A percentile compares a stretch with the other conserved stretches of the same genome.
Conservation (phyloP, 495 filamentous ascomycete species). For the Talaromyces proteolyticus region DNA sequence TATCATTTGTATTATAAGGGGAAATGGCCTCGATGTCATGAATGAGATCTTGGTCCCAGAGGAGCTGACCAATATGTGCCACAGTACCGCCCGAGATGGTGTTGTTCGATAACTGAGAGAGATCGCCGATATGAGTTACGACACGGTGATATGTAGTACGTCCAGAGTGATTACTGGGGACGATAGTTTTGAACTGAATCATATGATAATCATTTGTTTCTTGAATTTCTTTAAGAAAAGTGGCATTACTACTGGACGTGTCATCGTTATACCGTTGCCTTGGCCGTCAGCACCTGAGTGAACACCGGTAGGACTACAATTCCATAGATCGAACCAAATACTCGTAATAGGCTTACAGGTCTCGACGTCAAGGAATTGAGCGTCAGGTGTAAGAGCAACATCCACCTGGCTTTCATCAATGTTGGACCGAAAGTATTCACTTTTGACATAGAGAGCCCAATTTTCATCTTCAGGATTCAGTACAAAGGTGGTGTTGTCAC, state of each 20-base stretch:
- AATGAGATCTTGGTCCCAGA: constrained; percentile 49
- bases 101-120: constrained; percentile 35
- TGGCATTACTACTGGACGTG: constrained; percentile 37
- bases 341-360: constrained; percentile 44
- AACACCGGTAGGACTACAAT: constrained; percentile 47
- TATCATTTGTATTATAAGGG: constrained; percentile 51
- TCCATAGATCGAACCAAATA: constrained; percentile 51
- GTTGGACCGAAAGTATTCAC: constrained; percentile 46
- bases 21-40: constrained; percentile 34
- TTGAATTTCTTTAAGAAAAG: constrained; percentile 45
- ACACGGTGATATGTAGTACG: constrained; percentile 44
- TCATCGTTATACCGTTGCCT: constrained; percentile 18
- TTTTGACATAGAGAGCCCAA: neutral
- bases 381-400: constrained; percentile 45
- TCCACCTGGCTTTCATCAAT: constrained; percentile 41
- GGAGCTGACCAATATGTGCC: constrained; percentile 55
- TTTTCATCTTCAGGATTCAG: neutral
- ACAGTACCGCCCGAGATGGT: constrained; percentile 42
- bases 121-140: constrained; percentile 37
- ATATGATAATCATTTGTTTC: constrained; percentile 42
- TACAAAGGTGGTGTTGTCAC: neutral
- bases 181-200: constrained; percentile 39
- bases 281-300: constrained; percentile 30
- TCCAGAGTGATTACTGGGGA: constrained; percentile 48
- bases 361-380: constrained; percentile 48